Percentiles rank a stretch among this genome's conserved stretches.
These are phyloP conservation scores for Starmera dryadoides DNA, from an alignment of 805 yeast species.

Conservation along the genomic window DNA sequence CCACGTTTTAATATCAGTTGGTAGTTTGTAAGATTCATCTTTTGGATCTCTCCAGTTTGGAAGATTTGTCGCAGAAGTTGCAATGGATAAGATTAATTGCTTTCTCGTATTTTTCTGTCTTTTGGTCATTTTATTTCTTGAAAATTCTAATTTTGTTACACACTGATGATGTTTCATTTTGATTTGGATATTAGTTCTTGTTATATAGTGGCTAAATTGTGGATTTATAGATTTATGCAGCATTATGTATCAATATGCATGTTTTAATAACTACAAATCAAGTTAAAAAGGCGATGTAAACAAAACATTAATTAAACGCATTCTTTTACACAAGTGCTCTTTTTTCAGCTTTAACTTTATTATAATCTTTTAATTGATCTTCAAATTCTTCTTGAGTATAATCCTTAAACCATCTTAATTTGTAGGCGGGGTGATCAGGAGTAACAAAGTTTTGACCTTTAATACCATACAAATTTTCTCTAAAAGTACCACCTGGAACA, in stretches of 20 bases:
- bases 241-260: neutral
- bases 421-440: conserved; percentile 14
- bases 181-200: neutral
- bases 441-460: conserved; percentile 16
- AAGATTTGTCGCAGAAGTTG: neutral
- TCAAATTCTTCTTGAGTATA: conserved; percentile 3
- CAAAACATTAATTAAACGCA: neutral
- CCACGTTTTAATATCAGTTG: conserved; percentile 12
- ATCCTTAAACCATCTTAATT: conserved; percentile 8
- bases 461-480: conserved; percentile 25
- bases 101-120: neutral
- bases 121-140: neutral
- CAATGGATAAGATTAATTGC: neutral
- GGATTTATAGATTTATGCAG: neutral
- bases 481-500: conserved; percentile 22
- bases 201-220: neutral
- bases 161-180: neutral
- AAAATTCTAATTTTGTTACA: no score
- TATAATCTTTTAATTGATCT: neutral
- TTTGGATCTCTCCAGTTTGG: neutral
- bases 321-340: no score
- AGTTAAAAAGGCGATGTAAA: neutral
- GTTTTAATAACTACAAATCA: neutral
- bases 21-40: neutral
- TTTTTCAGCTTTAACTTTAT: neutral